A percentile compares a stretch with the other conserved stretches of the same genome.
Conservation (phyloP, 164 flowering plant species). For the Kalanchoe fedtschenkoi region DNA sequence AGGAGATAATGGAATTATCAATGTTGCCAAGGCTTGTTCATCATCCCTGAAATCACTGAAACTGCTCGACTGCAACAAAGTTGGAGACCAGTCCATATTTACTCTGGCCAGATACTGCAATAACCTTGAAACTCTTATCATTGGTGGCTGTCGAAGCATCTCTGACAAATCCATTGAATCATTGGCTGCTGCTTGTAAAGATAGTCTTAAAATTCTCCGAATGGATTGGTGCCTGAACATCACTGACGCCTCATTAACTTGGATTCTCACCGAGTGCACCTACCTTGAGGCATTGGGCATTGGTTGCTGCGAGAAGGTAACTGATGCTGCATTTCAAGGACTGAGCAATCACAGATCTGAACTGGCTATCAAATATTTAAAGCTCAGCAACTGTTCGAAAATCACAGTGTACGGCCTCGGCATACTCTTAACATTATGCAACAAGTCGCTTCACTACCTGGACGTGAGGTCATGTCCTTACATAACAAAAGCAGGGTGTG, state of each 20-base stretch:
- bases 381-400: conserved; percentile 66
- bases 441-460: conserved; percentile 48
- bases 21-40: conserved; percentile 52
- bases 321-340: conserved; percentile 61
- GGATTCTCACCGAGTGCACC: conserved; percentile 43
- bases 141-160: conserved; percentile 71
- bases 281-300: conserved; percentile 70
- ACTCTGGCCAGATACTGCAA: conserved; percentile 57
- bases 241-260: conserved; percentile 57
- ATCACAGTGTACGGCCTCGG: conserved; percentile 58
- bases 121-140: conserved; percentile 66
- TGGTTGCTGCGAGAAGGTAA: conserved; percentile 76
- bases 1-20: conserved; percentile 56
- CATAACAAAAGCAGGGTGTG: conserved; percentile 46
- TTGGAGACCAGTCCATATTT: conserved; percentile 59
- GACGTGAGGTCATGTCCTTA: conserved; percentile 84
- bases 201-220: conserved; percentile 50
- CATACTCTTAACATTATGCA: conserved; percentile 47
- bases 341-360: conserved; percentile 26
- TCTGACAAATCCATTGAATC: conserved; percentile 49
- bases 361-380: conserved; percentile 47
- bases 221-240: conserved; percentile 90
- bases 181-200: conserved; percentile 40
- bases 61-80: conserved; percentile 64
- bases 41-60: conserved; percentile 52